Base-by-base conservation (phyloP, 2,329 filamentous ascomycete species). In the Penicillium rolfsii region DNA sequence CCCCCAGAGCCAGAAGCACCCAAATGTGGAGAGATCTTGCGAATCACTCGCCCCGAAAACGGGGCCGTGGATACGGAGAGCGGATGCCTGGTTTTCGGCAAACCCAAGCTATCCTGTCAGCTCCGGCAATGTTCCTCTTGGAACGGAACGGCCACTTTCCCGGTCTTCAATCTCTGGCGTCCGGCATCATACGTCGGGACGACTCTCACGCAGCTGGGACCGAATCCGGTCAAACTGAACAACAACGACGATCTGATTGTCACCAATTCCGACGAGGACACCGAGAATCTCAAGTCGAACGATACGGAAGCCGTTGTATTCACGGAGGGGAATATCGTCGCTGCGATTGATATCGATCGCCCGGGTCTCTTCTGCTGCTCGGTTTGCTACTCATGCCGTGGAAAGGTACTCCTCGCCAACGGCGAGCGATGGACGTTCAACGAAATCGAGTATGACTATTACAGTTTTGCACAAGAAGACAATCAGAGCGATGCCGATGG, bases 351-450 rank as follows among this genome's bases (percentile, higher is more conserved):
- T n/a, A 52, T 58, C 24, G 49, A 58, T 38, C 50, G 22, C 4
- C 57, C 57, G 4, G n/a, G 26, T 12, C 48, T 46, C 22, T 38
- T 46, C 5, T 22, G 28, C 11, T 58, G 57, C 40, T 45, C 22
- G 3, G 48, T 52, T 3, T 58, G 57, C 14, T 28, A 36, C 30
- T 38, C 26, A 24, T 35, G 22, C 36, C 57, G 57, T 6, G 57
- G 57, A 8, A 8, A 8, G 4, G 38, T 54, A 4, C 36, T 38
- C 41, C 41, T 58, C 5, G 26, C 49, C n/a, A 58, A 54, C 19
- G 48, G 57, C 30, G 57, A 58, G 38, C 40, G 49, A 19, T 58
- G 57, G 57, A 46, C 12, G 3, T 58, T 52, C 26, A 30, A 14
- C 35, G 57, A 58, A 46, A 40, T 58, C 22, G 48, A 54, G 30